Conservation (phyloP, 306 rosid genomes). For the Cicer chorassanicum region DNA sequence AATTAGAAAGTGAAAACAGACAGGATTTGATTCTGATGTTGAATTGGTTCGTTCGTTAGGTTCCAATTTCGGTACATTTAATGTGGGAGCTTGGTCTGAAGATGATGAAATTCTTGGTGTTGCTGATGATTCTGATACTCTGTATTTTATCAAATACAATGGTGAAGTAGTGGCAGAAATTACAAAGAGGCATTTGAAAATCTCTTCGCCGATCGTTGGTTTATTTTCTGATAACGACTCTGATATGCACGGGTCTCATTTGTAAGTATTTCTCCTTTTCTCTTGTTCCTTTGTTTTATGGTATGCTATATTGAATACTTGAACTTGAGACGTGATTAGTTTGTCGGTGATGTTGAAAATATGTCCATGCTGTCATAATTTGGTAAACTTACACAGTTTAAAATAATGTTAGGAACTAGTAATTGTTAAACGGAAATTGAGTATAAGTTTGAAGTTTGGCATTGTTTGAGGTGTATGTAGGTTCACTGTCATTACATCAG, state of each 20-base stretch:
- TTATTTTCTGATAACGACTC: slow-evolving; percentile 58
- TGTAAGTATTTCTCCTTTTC: slow-evolving; percentile 60
- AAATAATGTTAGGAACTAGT: slow-evolving; percentile 31
- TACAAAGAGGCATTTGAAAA: slow-evolving; percentile 64
- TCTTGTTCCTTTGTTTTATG: slow-evolving; percentile 32
- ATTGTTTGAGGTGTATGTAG: slow-evolving; percentile 79
- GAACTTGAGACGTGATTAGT: slow-evolving; percentile 24
- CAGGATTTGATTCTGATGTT: slow-evolving; percentile 29
- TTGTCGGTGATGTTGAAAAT: slow-evolving; percentile 39
- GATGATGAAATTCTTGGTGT: slow-evolving; percentile 84
- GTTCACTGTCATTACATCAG: slow-evolving; percentile 72
- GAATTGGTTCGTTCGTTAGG: slow-evolving; percentile 57
- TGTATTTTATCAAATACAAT: slow-evolving; percentile 76
- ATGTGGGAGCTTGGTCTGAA: slow-evolving; percentile 87
- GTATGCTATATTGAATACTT: slow-evolving; percentile 6
- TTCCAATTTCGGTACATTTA: slow-evolving; percentile 66
- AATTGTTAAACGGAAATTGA: slow-evolving; percentile 18
- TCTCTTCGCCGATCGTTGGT: slow-evolving; percentile 66
- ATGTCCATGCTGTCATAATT: slow-evolving; percentile 33
- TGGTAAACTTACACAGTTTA: slow-evolving; percentile 20
- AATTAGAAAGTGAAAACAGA: slow-evolving; percentile 6
- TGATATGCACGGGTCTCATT: slow-evolving; percentile 54
- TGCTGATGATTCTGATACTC: slow-evolving; percentile 69
- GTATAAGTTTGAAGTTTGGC: slow-evolving; percentile 44
- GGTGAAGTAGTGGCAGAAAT: slow-evolving; percentile 79